Evolutionary conservation across 805 yeast genomes (phyloP).

Genomic region (Sugiyamaella americana): DNA sequence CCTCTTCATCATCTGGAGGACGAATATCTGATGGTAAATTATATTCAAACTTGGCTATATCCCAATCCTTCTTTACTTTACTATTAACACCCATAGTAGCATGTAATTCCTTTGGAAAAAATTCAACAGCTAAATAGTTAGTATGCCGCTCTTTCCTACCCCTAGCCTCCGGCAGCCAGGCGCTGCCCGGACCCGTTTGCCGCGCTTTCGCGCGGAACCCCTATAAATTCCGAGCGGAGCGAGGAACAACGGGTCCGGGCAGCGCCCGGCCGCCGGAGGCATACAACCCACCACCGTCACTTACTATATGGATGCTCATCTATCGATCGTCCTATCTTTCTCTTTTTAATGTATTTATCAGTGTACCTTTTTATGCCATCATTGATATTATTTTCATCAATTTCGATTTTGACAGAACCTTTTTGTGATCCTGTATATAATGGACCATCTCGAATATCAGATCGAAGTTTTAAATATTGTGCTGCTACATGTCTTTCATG

Average conservation of each 20-base stretch:
- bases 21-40: slow-evolving; percentile 33
- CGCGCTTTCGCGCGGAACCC: too few relatives aligned
- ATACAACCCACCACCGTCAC: slow-evolving; percentile 20
- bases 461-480: slow-evolving; percentile 21
- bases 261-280: too few relatives aligned
- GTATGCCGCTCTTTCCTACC: too few relatives aligned
- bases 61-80: slow-evolving; percentile 31
- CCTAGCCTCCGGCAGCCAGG: too few relatives aligned
- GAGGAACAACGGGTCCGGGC: too few relatives aligned
- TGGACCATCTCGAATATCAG: slow-evolving; percentile 26
- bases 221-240: too few relatives aligned
- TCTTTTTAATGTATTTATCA: slow-evolving; percentile 67
- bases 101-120: slow-evolving; percentile 75
- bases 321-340: slow-evolving; percentile 63
- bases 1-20: slow-evolving; percentile 27
- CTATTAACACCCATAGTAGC: slow-evolving; percentile 60
- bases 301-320: slow-evolving; percentile 65
- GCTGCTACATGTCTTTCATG: slow-evolving; percentile 23
- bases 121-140: slow-evolving; percentile 37
- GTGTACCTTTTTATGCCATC: slow-evolving; percentile 81
- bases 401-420: slow-evolving; percentile 19
- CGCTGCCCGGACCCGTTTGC: too few relatives aligned
- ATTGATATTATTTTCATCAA: slow-evolving; percentile 22
- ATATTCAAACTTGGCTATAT: slow-evolving; percentile 35
- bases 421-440: slow-evolving; percentile 22